These are phyloP conservation scores for Hypocreales sp. DNA, from an alignment of 2,329 filamentous ascomycete species.

Conservation along the genomic window DNA sequence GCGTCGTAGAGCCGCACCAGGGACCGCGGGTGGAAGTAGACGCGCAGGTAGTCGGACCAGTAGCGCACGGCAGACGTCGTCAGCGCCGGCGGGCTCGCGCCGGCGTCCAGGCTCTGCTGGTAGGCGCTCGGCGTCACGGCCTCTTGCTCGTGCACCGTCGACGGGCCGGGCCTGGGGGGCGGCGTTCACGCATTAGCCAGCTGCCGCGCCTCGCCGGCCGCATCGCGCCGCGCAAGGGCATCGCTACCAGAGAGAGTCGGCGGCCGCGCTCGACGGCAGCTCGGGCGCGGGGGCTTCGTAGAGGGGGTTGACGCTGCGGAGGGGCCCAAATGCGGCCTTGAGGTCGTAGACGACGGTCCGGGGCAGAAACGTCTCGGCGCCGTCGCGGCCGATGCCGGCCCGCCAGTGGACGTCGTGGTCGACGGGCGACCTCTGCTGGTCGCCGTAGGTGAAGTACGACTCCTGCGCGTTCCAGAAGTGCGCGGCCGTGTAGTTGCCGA, in stretches of 20 bases:
- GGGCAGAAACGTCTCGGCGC: conserved; percentile 81
- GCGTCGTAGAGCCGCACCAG: conserved; percentile 79
- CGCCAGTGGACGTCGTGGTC: conserved; percentile 67
- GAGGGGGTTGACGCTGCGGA: conserved; percentile 76
- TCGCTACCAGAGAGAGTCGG: conserved; percentile 19
- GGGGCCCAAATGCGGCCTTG: conserved; percentile 80
- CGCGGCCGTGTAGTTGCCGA: conserved; percentile 83
- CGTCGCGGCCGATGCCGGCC: conserved; percentile 65
- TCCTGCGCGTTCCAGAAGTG: conserved; percentile 99
- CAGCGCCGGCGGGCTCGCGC: conserved; percentile 48
- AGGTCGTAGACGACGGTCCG: conserved; percentile 88
- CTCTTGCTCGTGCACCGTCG: conserved; percentile 52
- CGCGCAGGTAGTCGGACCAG: conserved; percentile 89
- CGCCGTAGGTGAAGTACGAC: conserved; percentile 86
- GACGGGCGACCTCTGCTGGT: conserved; percentile 18
- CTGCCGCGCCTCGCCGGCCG: too few relatives aligned
- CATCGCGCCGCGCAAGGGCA: too few relatives aligned
- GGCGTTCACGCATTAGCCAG: too few relatives aligned
- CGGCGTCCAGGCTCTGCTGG: conserved; percentile 63
- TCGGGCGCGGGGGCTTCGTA: conserved; percentile 43
- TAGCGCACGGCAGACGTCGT: conserved; percentile 64
- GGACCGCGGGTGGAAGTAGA: conserved; percentile 85
- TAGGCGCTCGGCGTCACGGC: conserved; percentile 59
- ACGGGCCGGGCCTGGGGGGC: conserved; percentile 44
- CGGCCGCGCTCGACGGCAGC: conserved; percentile 15